These are phyloP conservation scores for Aureobasidium sp. DNA, from an alignment of 2,329 filamentous ascomycete species.

Conservation along the genomic window DNA sequence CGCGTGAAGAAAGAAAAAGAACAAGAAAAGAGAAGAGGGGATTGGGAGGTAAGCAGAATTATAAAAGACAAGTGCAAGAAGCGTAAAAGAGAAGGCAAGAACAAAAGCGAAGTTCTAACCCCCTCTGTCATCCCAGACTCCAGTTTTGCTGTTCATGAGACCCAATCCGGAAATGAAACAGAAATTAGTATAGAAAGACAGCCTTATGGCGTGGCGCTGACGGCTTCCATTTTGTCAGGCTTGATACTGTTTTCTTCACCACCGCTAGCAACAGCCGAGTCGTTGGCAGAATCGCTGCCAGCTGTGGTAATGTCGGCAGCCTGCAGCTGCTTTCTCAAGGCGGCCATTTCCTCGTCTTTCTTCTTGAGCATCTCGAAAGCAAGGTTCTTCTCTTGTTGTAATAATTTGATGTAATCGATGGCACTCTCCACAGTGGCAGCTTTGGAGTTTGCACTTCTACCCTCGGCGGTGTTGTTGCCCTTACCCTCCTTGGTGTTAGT, in stretches of 20 bases:
- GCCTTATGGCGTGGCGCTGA: neutral
- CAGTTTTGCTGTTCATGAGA: neutral
- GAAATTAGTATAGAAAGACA: neutral
- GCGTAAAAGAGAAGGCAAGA: neutral
- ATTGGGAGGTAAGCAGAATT: neutral
- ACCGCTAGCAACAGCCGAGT: neutral
- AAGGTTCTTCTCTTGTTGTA: constrained; percentile 53
- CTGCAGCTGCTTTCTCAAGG: constrained; percentile 12
- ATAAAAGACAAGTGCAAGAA: neutral
- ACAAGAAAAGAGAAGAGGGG: neutral
- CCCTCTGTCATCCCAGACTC: neutral
- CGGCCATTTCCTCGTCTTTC: constrained; percentile 25
- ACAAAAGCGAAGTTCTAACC: neutral
- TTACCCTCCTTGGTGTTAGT: constrained; percentile 30
- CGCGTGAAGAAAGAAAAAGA: neutral
- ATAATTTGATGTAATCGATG: constrained; percentile 85
- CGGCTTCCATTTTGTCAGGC: constrained; percentile 10
- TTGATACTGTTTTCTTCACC: neutral
- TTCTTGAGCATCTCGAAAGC: constrained; percentile 24
- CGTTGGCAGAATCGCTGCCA: neutral
- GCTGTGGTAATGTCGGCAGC: neutral
- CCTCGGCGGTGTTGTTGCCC: constrained; percentile 26
- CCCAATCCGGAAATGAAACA: neutral
- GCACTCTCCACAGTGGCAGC: constrained; percentile 96
- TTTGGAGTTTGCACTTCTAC: constrained; percentile 68